Conservation (phyloP, 192 early-diverging fungal species). For the Entomortierella lignicola region DNA sequence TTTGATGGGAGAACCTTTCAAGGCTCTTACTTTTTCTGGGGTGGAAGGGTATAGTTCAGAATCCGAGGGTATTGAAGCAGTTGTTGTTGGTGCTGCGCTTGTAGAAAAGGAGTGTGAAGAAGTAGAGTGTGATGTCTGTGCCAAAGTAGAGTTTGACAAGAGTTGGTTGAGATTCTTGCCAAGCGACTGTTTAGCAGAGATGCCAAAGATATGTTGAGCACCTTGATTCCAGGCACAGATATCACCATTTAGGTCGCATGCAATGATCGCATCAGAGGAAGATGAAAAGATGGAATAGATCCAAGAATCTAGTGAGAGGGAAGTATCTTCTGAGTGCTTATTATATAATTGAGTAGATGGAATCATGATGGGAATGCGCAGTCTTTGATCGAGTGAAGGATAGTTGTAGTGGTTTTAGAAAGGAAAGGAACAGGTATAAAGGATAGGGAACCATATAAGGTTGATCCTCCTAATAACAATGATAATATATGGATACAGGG, state of each 20-base stretch:
- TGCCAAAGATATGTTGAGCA: slow-evolving; percentile 25
- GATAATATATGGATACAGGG: neutral
- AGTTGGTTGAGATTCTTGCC: slow-evolving; percentile 37
- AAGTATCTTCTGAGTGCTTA: neutral
- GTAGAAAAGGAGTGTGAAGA: neutral
- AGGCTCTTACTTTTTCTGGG: slow-evolving; percentile 21
- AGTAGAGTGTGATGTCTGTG: neutral
- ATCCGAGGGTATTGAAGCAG: slow-evolving; percentile 5
- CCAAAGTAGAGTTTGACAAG: neutral
- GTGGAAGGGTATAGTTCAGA: slow-evolving; percentile 38
- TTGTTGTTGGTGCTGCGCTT: neutral
- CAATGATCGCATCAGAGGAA: slow-evolving; percentile 29
- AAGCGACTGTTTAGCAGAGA: slow-evolving; percentile 34
- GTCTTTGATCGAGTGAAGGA: neutral
- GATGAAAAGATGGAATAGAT: slow-evolving; percentile 41
- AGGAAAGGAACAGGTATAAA: slow-evolving; percentile 2
- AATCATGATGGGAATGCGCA: neutral
- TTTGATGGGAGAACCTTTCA: slow-evolving; percentile 24
- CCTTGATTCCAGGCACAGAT: slow-evolving; percentile 39
- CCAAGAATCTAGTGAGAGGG: slow-evolving; percentile 15
- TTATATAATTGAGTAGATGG: neutral
- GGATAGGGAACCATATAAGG: neutral
- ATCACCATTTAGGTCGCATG: slow-evolving; percentile 36
- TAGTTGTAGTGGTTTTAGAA: neutral
- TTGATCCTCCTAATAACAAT: too few species aligned